Evolutionary conservation across 768 basidiomycete species (phyloP), one percentile per base, ranked within the genome.

Genomic region (Suillus decipiens): DNA sequence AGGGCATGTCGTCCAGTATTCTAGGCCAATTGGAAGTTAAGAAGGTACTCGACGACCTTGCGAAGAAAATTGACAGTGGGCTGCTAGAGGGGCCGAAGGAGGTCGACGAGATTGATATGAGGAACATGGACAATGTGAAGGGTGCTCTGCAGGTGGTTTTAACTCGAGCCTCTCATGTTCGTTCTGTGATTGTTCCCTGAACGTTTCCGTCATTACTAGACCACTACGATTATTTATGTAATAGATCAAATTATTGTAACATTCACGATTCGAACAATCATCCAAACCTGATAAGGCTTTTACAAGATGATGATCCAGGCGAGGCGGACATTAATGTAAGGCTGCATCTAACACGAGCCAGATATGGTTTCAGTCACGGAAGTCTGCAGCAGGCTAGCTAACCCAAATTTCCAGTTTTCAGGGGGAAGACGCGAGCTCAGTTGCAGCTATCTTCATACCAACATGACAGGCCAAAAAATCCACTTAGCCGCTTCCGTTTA

Each of bases 1-100:
- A 69, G 58, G 75, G 75, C 1, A 74, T 76, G 73, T 61, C 51
- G 47, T 77, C 75, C 45, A 70, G 69, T 58, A 67, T 72, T 22
- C 61, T 76, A 2, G 28, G 45, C 24, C 55, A 68, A 8, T 24
- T 36, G 1, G 70, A 73, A 31, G 63, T 75, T 33, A 76, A 76
- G 64, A 62, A 42, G 2, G 69, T 76, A 31, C 33, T 76, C 54
- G 76, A 76, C 45, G 7, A 68, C 28, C 66, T 76, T 19, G 67
- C 76, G 10, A 50, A 51, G 1, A 76, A 76, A 65, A 72, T 77
- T 39, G 76, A 76, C 51, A 47, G 36, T 15, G 76, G 75, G 1
- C 43, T 59, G 11, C 65, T 76, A 12, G 61, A 71, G 24, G 73
- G 73, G 9, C 76, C 76, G 15, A 70, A 66, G 28, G 59, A 60